Percentiles rank a stretch among this genome's conserved stretches.
Evolutionary conservation across 345 rosid genomes (phyloP).

Genomic region (Raphanus raphanistrum): DNA sequence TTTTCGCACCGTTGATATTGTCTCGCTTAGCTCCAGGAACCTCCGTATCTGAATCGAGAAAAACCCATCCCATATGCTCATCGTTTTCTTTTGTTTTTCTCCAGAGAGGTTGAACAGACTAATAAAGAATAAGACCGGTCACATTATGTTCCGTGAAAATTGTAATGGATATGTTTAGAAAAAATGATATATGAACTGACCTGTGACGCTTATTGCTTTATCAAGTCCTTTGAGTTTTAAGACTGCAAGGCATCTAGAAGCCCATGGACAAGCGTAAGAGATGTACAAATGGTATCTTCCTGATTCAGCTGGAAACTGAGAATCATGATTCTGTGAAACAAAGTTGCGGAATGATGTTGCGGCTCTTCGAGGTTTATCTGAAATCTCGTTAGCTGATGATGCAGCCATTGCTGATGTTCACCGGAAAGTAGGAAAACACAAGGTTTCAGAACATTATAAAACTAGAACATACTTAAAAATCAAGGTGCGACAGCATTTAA

Average conservation of each 20-base stretch:
- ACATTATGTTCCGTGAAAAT: neutral
- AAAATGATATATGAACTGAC: conserved; percentile 41
- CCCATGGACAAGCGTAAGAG: conserved; percentile 97
- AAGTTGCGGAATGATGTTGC: conserved; percentile 73
- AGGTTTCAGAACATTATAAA: conserved; percentile 1
- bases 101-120: conserved; percentile 84
- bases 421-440: neutral
- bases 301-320: conserved; percentile 68
- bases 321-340: conserved; percentile 53
- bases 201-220: conserved; percentile 69
- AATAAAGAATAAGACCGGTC: neutral
- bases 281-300: conserved; percentile 88
- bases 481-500: neutral
- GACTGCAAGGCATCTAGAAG: conserved; percentile 72
- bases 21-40: conserved; percentile 76
- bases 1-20: conserved; percentile 61
- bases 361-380: conserved; percentile 35
- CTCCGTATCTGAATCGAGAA: conserved; percentile 57
- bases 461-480: neutral
- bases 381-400: neutral
- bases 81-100: conserved; percentile 73
- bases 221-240: conserved; percentile 82
- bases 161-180: neutral
- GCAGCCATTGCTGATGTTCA: conserved; percentile 22
- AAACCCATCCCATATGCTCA: conserved; percentile 89